Conservation (phyloP, 192 early-diverging fungal genomes). For the Gaertneriomyces sp. region DNA sequence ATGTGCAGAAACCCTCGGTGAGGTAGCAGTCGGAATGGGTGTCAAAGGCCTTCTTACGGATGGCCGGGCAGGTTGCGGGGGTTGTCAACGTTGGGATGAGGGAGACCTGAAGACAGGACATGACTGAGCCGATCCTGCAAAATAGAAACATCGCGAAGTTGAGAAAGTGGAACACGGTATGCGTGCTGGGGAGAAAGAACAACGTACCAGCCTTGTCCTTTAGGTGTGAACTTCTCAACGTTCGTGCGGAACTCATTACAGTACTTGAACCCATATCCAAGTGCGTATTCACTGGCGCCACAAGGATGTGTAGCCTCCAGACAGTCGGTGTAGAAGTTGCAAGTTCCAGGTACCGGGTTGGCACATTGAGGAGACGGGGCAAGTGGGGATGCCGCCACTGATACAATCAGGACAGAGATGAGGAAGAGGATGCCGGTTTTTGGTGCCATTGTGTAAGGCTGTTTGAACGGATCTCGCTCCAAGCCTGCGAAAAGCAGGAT, state of each 20-base stretch:
- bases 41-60: not conserved
- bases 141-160: not conserved
- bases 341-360: slow-evolving; percentile 3
- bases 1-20: not conserved
- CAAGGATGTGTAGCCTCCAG: slow-evolving; percentile 3
- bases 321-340: slow-evolving; percentile 7
- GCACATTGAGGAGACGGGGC: not conserved
- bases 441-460: too few species aligned
- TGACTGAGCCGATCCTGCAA: slow-evolving; percentile 10
- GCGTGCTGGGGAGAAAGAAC: not conserved
- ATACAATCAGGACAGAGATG: too few species aligned
- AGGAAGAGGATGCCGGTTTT: too few species aligned
- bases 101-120: slow-evolving; percentile 7
- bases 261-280: slow-evolving; percentile 10
- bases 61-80: not conserved
- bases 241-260: slow-evolving; percentile 3
- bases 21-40: not conserved
- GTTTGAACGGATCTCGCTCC: too few species aligned
- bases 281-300: slow-evolving; percentile 6
- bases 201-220: slow-evolving; percentile 12
- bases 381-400: not conserved
- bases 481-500: too few species aligned
- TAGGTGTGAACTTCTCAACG: slow-evolving; percentile 2
- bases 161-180: not conserved
- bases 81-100: slow-evolving; percentile 9